Percentiles rank a stretch among this genome's conserved stretches.
These are phyloP conservation scores for Posidonia oceanica DNA, from an alignment of 116 monocot species.

Conservation along the genomic window DNA sequence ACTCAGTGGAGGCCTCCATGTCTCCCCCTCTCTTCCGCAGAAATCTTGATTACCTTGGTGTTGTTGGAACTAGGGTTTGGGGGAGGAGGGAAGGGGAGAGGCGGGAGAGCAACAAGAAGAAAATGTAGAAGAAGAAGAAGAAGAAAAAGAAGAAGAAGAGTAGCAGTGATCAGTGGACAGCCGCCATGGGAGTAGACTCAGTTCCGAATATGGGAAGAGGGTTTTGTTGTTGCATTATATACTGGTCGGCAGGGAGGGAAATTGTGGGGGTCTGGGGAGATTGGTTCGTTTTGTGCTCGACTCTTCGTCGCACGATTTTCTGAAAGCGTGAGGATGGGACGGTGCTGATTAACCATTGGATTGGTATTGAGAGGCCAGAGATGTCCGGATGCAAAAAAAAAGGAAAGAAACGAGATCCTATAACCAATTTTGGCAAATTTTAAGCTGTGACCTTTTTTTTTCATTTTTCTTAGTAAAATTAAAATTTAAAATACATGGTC, in stretches of 20 bases:
- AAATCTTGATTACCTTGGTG: not conserved
- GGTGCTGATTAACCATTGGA: too few species aligned
- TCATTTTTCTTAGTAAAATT: too few species aligned
- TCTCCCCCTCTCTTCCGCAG: not conserved
- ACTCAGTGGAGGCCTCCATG: slow-evolving; percentile 9
- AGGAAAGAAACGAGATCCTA: too few species aligned
- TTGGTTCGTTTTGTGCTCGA: not conserved
- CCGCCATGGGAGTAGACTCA: not conserved
- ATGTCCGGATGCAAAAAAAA: too few species aligned
- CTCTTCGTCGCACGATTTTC: too few species aligned
- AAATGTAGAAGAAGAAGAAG: not conserved
- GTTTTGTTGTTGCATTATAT: not conserved
- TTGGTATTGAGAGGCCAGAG: too few species aligned
- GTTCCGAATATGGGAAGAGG: not conserved
- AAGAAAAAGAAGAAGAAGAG: too few species aligned
- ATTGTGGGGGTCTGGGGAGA: not conserved
- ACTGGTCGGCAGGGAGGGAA: not conserved
- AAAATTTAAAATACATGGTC: too few species aligned
- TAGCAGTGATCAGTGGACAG: not conserved
- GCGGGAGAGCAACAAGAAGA: not conserved
- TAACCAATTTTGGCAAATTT: too few species aligned
- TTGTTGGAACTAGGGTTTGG: not conserved
- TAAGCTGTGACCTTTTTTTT: too few species aligned
- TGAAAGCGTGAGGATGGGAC: too few species aligned
- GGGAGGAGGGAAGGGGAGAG: not conserved